Conservation (phyloP, 768 basidiomycete species). For the Psilocybe subaeruginosa region DNA sequence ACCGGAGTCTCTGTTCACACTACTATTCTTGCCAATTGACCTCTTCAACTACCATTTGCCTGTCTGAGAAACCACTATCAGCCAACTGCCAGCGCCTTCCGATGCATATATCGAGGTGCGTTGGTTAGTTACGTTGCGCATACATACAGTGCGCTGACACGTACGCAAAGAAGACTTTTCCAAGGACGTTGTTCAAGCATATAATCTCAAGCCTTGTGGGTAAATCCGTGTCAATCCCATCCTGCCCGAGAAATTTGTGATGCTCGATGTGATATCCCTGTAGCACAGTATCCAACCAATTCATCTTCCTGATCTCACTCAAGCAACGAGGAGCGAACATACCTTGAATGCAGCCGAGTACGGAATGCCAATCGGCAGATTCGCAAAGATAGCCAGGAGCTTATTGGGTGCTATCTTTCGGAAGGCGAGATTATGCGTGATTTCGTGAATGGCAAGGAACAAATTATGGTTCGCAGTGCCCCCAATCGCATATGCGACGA, state of each 20-base stretch:
- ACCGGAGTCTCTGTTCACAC: no score
- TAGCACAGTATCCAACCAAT: not conserved
- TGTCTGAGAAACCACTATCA: no score
- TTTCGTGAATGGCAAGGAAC: constrained; percentile 98
- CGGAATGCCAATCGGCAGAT: constrained; percentile 92
- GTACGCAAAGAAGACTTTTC: constrained; percentile 97
- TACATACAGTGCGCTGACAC: constrained; percentile 36
- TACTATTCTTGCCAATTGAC: no score
- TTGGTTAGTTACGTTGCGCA: not conserved
- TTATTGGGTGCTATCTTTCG: constrained; percentile 82
- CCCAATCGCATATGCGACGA: constrained; percentile 83
- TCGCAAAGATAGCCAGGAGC: constrained; percentile 85
- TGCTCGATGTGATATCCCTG: constrained; percentile 95
- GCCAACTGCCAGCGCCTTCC: no score
- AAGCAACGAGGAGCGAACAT: constrained; percentile 9
- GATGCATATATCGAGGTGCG: not conserved
- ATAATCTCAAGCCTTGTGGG: constrained; percentile 86
- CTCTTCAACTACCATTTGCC: no score
- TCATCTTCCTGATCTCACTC: not conserved
- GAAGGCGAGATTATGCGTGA: constrained; percentile 97
- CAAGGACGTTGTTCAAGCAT: constrained; percentile 91
- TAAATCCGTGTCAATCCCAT: constrained; percentile 95
- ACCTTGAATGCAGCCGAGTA: constrained; percentile 97
- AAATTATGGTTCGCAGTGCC: constrained; percentile 98
- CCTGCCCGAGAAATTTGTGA: constrained; percentile 94